Conservation (phyloP, 1,139 yeast genomes). For the Geotrichum armillariae region DNA sequence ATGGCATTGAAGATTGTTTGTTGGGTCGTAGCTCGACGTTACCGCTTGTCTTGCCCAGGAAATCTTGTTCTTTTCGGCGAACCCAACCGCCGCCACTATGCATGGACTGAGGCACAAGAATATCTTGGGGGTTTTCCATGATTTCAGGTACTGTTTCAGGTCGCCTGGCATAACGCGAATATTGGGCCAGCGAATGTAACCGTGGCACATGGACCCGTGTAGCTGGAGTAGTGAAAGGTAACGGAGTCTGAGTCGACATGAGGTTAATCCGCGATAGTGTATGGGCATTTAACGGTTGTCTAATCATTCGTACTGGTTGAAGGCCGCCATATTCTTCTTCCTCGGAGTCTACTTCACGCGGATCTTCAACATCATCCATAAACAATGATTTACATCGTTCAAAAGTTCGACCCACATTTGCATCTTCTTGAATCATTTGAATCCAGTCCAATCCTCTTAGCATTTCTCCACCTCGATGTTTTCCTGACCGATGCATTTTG, state of each 20-base stretch:
- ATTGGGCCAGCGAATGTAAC: not conserved
- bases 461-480: not conserved
- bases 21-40: not conserved
- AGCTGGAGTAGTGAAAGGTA: conserved; percentile 7
- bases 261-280: conserved; percentile 7
- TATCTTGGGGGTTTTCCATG: not conserved
- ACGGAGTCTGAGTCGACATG: conserved; percentile 7
- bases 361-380: conserved; percentile 16
- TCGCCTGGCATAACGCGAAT: not conserved
- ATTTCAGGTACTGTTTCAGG: not conserved
- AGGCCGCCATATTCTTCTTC: not conserved
- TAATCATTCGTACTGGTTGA: conserved; percentile 3
- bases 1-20: not conserved
- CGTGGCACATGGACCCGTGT: conserved; percentile 1
- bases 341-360: conserved; percentile 7
- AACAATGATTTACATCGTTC: conserved; percentile 28
- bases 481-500: not conserved
- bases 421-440: conserved; percentile 23
- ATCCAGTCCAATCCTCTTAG: conserved; percentile 23
- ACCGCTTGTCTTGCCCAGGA: not conserved
- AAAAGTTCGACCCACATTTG: conserved; percentile 23
- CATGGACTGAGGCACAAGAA: not conserved
- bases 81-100: not conserved
- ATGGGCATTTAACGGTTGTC: not conserved
- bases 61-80: not conserved